Evolutionary conservation across 352 stramenopile species (phyloP).

Genomic region (Globisporangium emineosum): DNA sequence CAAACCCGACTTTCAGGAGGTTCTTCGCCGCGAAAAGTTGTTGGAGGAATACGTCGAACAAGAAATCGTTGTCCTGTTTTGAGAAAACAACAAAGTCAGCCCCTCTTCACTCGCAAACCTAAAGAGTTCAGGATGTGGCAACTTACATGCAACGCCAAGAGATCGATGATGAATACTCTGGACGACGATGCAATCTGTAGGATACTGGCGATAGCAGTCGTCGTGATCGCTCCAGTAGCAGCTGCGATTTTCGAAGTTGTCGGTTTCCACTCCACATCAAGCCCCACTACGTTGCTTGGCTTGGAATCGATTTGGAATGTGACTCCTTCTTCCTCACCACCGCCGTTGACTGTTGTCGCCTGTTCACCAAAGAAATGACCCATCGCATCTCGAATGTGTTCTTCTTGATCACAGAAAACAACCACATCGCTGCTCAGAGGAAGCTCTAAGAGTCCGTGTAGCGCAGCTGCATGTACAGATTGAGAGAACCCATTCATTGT

Average conservation of each 20-base stretch:
- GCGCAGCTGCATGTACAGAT: slow-evolving; percentile 5
- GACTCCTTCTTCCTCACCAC: not conserved
- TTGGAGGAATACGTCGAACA: slow-evolving; percentile 47
- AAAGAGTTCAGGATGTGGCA: not conserved
- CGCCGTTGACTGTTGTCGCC: not conserved
- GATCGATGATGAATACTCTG: slow-evolving; percentile 52
- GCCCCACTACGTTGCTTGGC: slow-evolving; percentile 28
- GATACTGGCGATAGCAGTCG: slow-evolving; percentile 47
- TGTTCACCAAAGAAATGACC: slow-evolving; percentile 23
- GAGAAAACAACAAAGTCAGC: not conserved
- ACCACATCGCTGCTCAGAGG: slow-evolving; percentile 19
- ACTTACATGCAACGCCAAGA: slow-evolving; percentile 56
- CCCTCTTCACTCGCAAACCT: not conserved
- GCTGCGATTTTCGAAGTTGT: slow-evolving; percentile 24
- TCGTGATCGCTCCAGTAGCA: slow-evolving; percentile 17
- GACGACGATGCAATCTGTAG: slow-evolving; percentile 52
- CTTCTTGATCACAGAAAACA: slow-evolving; percentile 44
- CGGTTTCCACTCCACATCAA: slow-evolving; percentile 72
- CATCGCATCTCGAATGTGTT: slow-evolving; percentile 20
- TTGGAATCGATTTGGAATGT: not conserved
- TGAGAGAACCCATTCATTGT: slow-evolving; percentile 9
- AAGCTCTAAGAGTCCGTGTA: slow-evolving; percentile 27
- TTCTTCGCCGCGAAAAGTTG: slow-evolving; percentile 28
- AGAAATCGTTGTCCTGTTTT: slow-evolving; percentile 31
- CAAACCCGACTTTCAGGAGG: slow-evolving; percentile 59